Evolutionary conservation across 805 yeast genomes (phyloP).

Genomic region (Nakazawaea ishiwadae): DNA sequence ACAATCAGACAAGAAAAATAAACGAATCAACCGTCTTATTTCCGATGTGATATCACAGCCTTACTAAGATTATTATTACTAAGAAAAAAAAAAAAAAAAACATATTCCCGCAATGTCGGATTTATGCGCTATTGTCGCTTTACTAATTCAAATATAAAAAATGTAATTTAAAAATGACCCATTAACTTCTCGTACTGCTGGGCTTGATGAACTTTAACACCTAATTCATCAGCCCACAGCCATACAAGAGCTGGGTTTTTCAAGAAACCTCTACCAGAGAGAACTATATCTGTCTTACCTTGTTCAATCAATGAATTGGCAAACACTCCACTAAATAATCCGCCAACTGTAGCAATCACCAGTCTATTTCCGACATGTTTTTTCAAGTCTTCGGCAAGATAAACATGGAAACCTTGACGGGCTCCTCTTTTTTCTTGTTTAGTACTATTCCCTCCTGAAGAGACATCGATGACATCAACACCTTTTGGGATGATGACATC

Average conservation of each 20-base stretch:
- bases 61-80: no score
- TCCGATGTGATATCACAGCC: no score
- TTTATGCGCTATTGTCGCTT: no score
- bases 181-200: slow-evolving; percentile 20
- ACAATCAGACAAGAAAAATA: no score
- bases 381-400: slow-evolving; percentile 37
- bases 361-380: slow-evolving; percentile 37
- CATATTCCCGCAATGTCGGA: no score
- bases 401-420: slow-evolving; percentile 31
- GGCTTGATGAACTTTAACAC: slow-evolving; percentile 34
- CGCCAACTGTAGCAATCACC: slow-evolving; percentile 44
- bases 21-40: no score
- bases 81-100: no score
- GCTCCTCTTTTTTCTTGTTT: slow-evolving; percentile 24
- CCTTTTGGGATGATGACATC: slow-evolving; percentile 37
- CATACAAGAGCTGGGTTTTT: slow-evolving; percentile 46
- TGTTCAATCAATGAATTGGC: slow-evolving; percentile 38
- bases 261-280: slow-evolving; percentile 42
- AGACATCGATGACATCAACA: slow-evolving; percentile 50
- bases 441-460: slow-evolving; percentile 46
- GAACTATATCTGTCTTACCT: slow-evolving; percentile 41
- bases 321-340: slow-evolving; percentile 27
- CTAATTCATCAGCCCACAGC: slow-evolving; percentile 46
- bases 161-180: no score
- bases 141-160: no score